phyloP scores from a whole-genome alignment of 345 rosid species.

The Dipteronia dyeriana region DNA sequence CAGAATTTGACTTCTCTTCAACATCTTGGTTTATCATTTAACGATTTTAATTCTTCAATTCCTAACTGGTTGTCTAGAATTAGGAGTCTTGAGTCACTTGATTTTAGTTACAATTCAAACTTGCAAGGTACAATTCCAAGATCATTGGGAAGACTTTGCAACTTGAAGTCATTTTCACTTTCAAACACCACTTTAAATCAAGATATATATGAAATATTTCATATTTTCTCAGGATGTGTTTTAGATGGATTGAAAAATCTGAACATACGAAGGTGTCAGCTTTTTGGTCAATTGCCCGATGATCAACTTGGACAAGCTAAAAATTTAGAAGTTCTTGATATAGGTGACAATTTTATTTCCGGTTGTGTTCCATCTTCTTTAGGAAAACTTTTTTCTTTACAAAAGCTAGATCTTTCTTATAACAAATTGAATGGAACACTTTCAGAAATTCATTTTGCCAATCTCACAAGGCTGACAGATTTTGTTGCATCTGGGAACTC shows the following conservation, averaged over 20 bases:
- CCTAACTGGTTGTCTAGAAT: neutral
- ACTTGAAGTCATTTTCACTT: neutral
- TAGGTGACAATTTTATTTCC: neutral
- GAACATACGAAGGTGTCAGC: neutral
- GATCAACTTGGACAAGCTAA: neutral
- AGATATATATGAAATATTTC: neutral
- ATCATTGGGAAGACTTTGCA: neutral
- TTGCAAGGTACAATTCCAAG: neutral
- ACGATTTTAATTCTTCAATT: neutral
- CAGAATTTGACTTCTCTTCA: too few species aligned
- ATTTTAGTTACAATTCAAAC: too few species aligned
- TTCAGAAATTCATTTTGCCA: too few species aligned
- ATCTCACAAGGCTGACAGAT: too few species aligned
- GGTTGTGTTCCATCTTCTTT: neutral
- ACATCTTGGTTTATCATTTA: too few species aligned
- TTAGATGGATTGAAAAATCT: neutral
- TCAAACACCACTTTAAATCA: neutral
- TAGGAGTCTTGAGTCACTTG: neutral
- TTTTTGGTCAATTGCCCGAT: neutral
- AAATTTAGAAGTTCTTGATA: neutral
- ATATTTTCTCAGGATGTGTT: neutral
- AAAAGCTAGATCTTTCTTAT: too few species aligned
- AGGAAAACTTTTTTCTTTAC: too few species aligned
- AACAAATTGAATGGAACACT: too few species aligned
- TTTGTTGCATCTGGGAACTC: too few species aligned